phyloP scores from a whole-genome alignment of 2,329 filamentous ascomycete species.

The Dactylonectria macrodidyma region DNA sequence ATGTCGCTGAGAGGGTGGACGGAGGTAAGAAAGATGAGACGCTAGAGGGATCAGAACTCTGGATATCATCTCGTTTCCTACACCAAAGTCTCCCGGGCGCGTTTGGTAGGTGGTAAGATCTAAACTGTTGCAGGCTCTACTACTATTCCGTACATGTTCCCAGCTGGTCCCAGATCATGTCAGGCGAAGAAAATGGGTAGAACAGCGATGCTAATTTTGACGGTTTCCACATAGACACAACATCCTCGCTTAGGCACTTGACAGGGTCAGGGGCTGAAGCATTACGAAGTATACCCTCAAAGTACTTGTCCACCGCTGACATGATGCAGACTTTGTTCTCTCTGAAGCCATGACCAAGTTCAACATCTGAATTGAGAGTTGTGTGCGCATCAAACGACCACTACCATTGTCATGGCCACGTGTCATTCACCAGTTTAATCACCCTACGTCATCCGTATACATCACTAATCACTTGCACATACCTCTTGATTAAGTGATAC shows the following conservation, averaged over 20 bases:
- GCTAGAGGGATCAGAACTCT: neutral
- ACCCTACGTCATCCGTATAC: neutral
- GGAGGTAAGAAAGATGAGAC: neutral
- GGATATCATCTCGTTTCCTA: neutral
- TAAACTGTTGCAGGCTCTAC: neutral
- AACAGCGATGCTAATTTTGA: slow-evolving; percentile 13
- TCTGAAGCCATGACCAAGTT: neutral
- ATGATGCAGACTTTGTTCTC: neutral
- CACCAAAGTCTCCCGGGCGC: neutral
- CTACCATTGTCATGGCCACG: neutral
- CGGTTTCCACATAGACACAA: neutral
- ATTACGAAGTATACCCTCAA: neutral
- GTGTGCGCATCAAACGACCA: neutral
- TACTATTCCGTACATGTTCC: neutral
- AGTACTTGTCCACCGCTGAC: neutral
- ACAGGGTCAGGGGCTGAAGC: neutral
- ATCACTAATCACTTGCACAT: neutral
- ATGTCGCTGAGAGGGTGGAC: slow-evolving; percentile 19
- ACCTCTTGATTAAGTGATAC: neutral
- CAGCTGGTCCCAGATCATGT: neutral
- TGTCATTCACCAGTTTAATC: neutral
- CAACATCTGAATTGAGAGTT: neutral
- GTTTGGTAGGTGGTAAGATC: slow-evolving; percentile 4
- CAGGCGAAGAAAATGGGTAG: neutral
- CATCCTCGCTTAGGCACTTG: neutral